phyloP scores from a whole-genome alignment of 2,329 filamentous ascomycete species.

The Penicillium sclerotigenum region DNA sequence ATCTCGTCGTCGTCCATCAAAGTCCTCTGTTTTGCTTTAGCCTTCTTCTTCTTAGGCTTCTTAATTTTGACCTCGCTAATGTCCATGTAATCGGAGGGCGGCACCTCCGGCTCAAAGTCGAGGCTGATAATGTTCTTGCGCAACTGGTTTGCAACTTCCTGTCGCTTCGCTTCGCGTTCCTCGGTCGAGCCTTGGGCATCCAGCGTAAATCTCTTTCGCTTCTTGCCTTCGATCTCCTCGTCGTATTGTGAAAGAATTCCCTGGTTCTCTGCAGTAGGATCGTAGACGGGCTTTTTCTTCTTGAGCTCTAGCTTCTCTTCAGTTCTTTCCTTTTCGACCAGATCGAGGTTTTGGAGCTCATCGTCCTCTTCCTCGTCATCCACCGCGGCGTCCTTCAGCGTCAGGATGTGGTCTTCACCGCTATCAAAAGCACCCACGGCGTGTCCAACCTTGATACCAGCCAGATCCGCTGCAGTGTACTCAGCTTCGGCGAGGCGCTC shows the following conservation, averaged over 20 bases:
- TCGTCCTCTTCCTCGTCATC: constrained; percentile 83
- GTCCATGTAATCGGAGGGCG: constrained; percentile 83
- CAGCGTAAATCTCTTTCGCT: constrained; percentile 81
- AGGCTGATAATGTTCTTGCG: constrained; percentile 72
- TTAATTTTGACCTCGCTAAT: constrained; percentile 84
- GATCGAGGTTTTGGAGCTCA: constrained; percentile 59
- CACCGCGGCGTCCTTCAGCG: constrained; percentile 89
- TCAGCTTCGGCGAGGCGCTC: constrained; percentile 68
- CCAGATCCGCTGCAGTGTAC: constrained; percentile 81
- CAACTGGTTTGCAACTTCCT: constrained; percentile 55
- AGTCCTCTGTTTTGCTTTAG: constrained; percentile 68
- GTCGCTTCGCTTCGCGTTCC: constrained; percentile 55
- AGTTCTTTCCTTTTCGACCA: constrained; percentile 43
- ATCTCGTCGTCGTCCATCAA: constrained; percentile 59
- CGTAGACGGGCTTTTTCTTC: constrained; percentile 85
- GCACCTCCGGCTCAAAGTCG: constrained; percentile 65
- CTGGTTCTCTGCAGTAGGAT: constrained; percentile 70
- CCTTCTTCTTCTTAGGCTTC: constrained; percentile 85
- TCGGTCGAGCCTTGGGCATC: constrained; percentile 70
- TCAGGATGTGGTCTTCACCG: constrained; percentile 79
- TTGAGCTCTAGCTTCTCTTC: constrained; percentile 75
- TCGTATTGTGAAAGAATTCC: constrained; percentile 87
- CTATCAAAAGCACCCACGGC: constrained; percentile 78
- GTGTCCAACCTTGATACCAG: constrained; percentile 88
- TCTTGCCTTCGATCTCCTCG: constrained; percentile 89